Evolutionary conservation across 1,284 basidiomycete genomes (phyloP), one percentile per base, ranked within the genome.

Genomic region (Psilocybe mexicana): DNA sequence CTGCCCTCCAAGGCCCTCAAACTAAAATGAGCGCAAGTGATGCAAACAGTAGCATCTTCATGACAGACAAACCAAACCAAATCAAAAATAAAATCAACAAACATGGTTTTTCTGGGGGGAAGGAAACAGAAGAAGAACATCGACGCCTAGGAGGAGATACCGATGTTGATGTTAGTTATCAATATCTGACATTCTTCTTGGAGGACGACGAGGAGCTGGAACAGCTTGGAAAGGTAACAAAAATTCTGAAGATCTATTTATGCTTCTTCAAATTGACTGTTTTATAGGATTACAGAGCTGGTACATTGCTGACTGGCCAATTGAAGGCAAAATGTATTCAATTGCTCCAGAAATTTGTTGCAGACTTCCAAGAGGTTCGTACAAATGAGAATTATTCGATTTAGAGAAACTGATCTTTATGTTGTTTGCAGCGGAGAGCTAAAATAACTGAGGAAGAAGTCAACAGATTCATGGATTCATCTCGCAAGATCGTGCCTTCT

Each of bases 21-120:
- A 97, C 94, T 43, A 99, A 99, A 79, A 99, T 99, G 97, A 96
- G 93, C 69, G 96, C 96, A 2, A 94, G 92, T 52, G 90, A 96
- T 72, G 81, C 88, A 36, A 96, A 93, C 74, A 91, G 88, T 61
- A 91, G 90, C 66, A 96, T 99, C 65, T 98, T 85, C 76, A 98
- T 99, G 96, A 94, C 84, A 52, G 97, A 99, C 72, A 94, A 91
- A 55, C 81, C 88, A 14, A 88, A 87, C 64, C 92, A 96, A 75
- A 98, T 99, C 78, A 97, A 98, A 80, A 98, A 95, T 74, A 99
- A 99, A 80, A 88, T 99, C 72, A 98, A 95, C 72, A 89, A 84
- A 68, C 92, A 96, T 68, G 94, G 92, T 2, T 96, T 96, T 74
- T 93, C 91, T 0, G 94, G 94, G 35, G 94, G 94, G 33, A 83